Conservation (phyloP, 2,329 filamentous ascomycete genomes). For the Bertia moriformis region DNA sequence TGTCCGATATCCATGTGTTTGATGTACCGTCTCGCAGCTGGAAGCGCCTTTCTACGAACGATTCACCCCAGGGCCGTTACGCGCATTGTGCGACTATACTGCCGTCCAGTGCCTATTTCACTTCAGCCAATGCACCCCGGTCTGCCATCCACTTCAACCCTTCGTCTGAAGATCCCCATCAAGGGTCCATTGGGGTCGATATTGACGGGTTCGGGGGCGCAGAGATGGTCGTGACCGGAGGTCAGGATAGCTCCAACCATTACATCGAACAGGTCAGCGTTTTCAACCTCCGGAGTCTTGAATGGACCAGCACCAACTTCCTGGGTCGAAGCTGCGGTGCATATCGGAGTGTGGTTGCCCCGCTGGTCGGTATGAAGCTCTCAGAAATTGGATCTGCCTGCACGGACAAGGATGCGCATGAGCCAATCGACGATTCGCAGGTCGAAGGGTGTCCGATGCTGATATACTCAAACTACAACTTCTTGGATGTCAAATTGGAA, state of each 20-base stretch:
- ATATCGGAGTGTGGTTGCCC: conserved; percentile 87
- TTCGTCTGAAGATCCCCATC: conserved; percentile 60
- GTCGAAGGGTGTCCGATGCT: conserved; percentile 64
- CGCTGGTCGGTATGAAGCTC: conserved; percentile 53
- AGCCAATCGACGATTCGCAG: conserved; percentile 35
- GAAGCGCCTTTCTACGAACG: conserved; percentile 68
- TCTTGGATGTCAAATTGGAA: conserved; percentile 90
- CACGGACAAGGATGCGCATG: conserved; percentile 24
- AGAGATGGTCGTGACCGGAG: conserved; percentile 93
- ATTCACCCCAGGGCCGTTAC: conserved; percentile 84
- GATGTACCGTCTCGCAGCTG: conserved; percentile 71
- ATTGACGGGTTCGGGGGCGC: conserved; percentile 84
- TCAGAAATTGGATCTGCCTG: conserved; percentile 43
- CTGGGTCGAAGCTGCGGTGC: conserved; percentile 88
- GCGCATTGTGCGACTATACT: conserved; percentile 90
- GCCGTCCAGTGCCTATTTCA: conserved; percentile 74
- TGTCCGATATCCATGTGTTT: conserved; percentile 96
- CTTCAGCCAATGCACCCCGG: conserved; percentile 68
- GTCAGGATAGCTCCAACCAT: conserved; percentile 92
- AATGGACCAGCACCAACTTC: conserved; percentile 82
- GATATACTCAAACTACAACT: conserved; percentile 99
- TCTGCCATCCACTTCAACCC: conserved; percentile 86
- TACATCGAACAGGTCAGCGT: conserved; percentile 99
- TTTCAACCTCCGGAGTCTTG: conserved; percentile 86
- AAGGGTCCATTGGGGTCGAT: conserved; percentile 73